Evolutionary conservation across 2,329 filamentous ascomycete genomes (phyloP).

Genomic region (Colletotrichum sp.): DNA sequence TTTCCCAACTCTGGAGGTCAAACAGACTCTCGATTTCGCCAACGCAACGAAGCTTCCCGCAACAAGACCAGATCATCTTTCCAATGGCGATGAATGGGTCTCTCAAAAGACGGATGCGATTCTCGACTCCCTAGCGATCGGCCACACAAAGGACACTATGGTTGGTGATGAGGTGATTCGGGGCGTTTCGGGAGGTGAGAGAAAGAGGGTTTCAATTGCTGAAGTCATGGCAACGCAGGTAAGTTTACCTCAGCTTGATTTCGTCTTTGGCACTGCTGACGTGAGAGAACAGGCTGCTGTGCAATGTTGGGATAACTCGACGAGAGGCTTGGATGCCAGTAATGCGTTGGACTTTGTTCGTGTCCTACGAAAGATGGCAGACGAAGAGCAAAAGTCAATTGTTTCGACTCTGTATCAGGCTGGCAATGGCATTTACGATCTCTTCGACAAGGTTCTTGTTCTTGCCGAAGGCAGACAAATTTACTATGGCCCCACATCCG

Average conservation of each 20-base stretch:
- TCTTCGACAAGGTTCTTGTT: conserved; percentile 77
- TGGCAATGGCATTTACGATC: conserved; percentile 69
- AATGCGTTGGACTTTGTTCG: conserved; percentile 77
- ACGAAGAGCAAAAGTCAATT: conserved; percentile 66
- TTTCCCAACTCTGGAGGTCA: conserved; percentile 72
- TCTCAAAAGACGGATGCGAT: conserved; percentile 35
- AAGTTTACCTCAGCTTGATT: conserved; percentile 9
- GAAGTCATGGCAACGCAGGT: conserved; percentile 58
- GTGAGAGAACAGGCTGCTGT: conserved; percentile 50
- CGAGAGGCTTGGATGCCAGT: conserved; percentile 73
- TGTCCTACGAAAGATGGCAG: conserved; percentile 68
- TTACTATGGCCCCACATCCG: conserved; percentile 68
- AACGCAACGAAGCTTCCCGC: conserved; percentile 68
- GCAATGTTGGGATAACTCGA: conserved; percentile 77
- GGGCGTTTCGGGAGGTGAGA: conserved; percentile 66
- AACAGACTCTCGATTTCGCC: conserved; percentile 71
- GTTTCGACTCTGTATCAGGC: conserved; percentile 76
- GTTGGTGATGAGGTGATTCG: conserved; percentile 74
- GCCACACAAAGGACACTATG: conserved; percentile 69
- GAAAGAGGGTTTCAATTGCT: conserved; percentile 77
- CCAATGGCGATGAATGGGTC: conserved; percentile 23
- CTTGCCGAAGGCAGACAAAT: conserved; percentile 80
- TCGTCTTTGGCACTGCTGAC: background rate
- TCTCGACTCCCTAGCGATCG: conserved; percentile 68
- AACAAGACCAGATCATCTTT: conserved; percentile 49